phyloP scores from a whole-genome alignment of 2,329 filamentous ascomycete species.

The Lasiodiplodia gonubiensis region DNA sequence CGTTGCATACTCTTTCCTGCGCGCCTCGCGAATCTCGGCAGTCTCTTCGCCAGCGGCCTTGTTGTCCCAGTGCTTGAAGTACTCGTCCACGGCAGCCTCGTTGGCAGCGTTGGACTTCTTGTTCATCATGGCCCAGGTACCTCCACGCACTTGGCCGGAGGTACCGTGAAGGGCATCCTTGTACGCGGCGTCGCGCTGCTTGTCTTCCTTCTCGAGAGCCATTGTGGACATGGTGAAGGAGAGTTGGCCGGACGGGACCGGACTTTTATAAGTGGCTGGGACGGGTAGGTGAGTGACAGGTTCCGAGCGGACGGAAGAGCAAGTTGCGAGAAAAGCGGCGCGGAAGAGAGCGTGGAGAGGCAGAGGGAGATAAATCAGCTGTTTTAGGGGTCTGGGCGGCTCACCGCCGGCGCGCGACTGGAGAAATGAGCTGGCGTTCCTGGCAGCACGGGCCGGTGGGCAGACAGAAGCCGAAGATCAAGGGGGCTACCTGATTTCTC shows the following conservation, averaged over 20 bases:
- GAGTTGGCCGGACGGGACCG: not conserved
- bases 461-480: conserved; percentile 11
- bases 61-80: conserved; percentile 97
- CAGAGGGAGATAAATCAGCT: conserved; percentile 26
- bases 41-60: conserved; percentile 82
- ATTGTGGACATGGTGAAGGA: conserved; percentile 56
- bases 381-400: conserved; percentile 24
- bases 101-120: conserved; percentile 80
- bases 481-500: not conserved
- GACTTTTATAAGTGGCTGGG: conserved; percentile 17
- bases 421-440: conserved; percentile 26
- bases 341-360: conserved; percentile 25
- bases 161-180: conserved; percentile 85
- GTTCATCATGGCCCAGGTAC: conserved; percentile 78
- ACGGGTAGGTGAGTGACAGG: conserved; percentile 6
- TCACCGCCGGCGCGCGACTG: conserved; percentile 25
- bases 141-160: conserved; percentile 72
- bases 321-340: conserved; percentile 11
- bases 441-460: conserved; percentile 15
- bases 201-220: conserved; percentile 79
- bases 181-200: conserved; percentile 85
- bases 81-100: conserved; percentile 83
- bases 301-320: conserved; percentile 16
- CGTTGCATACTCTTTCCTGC: conserved; percentile 88
- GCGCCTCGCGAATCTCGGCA: conserved; percentile 76